Evolutionary conservation across 2,329 filamentous ascomycete species (phyloP), one percentile per base, ranked within the genome.

Genomic region (Ophiostoma populinum): DNA sequence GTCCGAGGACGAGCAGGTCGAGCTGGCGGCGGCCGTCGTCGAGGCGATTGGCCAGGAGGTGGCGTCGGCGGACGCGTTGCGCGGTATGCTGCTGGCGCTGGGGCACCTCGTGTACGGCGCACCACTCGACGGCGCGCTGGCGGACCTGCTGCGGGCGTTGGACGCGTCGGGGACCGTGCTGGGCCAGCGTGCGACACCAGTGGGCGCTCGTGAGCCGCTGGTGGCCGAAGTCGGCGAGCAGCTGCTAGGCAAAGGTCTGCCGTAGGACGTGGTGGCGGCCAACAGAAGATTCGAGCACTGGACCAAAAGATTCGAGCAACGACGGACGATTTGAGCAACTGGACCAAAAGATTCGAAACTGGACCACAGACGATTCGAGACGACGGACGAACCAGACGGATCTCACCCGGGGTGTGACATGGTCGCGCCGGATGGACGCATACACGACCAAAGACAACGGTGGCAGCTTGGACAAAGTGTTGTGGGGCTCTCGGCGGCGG

Each of bases 1-100:
- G 3, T 60, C 71, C 0, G 77, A 82, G 24, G 68, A 65, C 3
- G 74, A 80, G 39, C 78, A 90, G 49, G 70, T 92, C 1, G 85
- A 93, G 53, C 59, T 95, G 5, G 72, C 79, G 0, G 86, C 86
- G 1, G 79, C 80, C 1, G 57, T 90, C 7, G 57, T 93, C 1
- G 85, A 94, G 54, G 78, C 80, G 2, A 70, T 75, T 29, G 49
- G 54, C 2, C 61, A 67, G 38, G 71, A 76, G 45, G 58, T 65
- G 21, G 54, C 59, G 24, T 74, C 87, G 0, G 57, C 51, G 9
- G 85, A 93, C 47, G 79, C 80, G 1, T 54, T 86, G 11, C 80
- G 79, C 48, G 82, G 82, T 0, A 71, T 86, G 52, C 47, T 93
- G 22, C 61, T 85, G 12, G 78, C 79, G 2, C 53, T 92, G 13